phyloP scores from a whole-genome alignment of 176 grass and related monocot species.

The Oryza rufipogon region DNA sequence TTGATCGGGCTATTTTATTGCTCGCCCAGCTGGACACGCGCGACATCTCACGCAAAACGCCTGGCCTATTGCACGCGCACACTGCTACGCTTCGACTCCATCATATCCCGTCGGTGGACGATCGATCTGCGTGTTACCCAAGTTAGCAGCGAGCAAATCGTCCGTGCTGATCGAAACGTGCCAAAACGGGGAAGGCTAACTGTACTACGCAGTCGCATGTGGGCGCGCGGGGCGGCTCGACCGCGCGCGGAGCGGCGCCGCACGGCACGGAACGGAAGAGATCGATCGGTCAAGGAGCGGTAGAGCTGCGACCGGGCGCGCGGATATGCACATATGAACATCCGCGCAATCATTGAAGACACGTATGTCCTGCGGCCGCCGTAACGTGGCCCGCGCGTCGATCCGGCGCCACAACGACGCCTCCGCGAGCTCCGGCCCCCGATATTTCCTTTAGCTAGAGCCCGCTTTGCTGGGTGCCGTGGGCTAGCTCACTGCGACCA shows the following conservation, averaged over 20 bases:
- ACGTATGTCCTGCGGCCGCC: constrained; percentile 45
- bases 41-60: not conserved
- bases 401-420: constrained; percentile 30
- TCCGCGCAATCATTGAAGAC: constrained; percentile 44
- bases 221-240: not conserved
- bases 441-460: constrained; percentile 3
- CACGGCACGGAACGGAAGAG: not conserved
- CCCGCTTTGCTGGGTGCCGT: not conserved
- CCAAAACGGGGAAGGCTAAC: not conserved
- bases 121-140: not conserved
- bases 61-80: not conserved
- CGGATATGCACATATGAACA: not conserved
- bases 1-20: constrained; percentile 29
- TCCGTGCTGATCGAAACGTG: not conserved
- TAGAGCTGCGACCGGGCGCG: not conserved
- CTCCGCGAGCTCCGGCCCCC: not conserved
- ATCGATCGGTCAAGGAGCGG: not conserved
- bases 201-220: not conserved
- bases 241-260: not conserved
- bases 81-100: not conserved
- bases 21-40: constrained; percentile 15
- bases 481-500: not conserved
- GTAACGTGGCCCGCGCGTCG: constrained; percentile 31
- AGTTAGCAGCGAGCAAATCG: constrained; percentile 18
- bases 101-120: not conserved